phyloP scores from a whole-genome alignment of 768 basidiomycete species.

The Amanita brunnescens region DNA sequence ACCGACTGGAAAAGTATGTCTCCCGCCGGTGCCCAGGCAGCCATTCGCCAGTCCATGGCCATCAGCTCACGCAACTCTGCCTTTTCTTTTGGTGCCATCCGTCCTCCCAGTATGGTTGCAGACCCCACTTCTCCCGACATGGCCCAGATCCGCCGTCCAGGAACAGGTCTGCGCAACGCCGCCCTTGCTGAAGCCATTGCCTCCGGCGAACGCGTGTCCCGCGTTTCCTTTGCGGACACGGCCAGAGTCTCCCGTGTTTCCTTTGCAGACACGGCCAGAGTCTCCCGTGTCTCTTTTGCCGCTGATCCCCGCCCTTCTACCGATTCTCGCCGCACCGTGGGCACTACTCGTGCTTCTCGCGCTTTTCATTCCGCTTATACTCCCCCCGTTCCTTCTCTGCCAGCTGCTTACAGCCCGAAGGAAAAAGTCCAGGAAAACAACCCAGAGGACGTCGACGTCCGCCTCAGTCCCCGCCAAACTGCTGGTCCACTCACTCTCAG shows the following conservation, averaged over 20 bases:
- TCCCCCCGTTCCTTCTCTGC: constrained; percentile 34
- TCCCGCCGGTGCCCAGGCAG: constrained; percentile 60
- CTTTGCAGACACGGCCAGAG: constrained; percentile 38
- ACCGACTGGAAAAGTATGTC: constrained; percentile 72
- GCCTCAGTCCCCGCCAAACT: constrained; percentile 29
- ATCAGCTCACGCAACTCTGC: constrained; percentile 32
- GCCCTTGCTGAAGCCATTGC: constrained; percentile 20
- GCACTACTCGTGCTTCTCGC: constrained; percentile 13
- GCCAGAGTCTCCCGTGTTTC: constrained; percentile 28
- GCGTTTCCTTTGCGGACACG: constrained; percentile 66
- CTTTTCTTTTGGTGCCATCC: constrained; percentile 53
- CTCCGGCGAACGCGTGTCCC: constrained; percentile 32
- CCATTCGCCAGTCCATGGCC: constrained; percentile 63
- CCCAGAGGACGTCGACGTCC: constrained; percentile 11
- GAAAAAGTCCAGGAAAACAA: constrained; percentile 11
- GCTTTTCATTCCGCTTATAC: constrained; percentile 32
- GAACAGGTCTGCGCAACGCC: constrained; percentile 43
- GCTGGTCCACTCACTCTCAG: constrained; percentile 37
- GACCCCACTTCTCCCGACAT: constrained; percentile 31
- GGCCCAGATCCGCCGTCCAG: constrained; percentile 37
- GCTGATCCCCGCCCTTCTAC: constrained; percentile 31
- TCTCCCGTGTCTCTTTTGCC: constrained; percentile 31
- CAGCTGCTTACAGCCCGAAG: constrained; percentile 11
- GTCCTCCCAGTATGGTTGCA: constrained; percentile 36
- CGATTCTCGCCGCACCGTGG: constrained; percentile 25